These are phyloP conservation scores for Conoideocrella luteorostrata DNA, from an alignment of 2,329 filamentous ascomycete genomes.

Conservation along the genomic window DNA sequence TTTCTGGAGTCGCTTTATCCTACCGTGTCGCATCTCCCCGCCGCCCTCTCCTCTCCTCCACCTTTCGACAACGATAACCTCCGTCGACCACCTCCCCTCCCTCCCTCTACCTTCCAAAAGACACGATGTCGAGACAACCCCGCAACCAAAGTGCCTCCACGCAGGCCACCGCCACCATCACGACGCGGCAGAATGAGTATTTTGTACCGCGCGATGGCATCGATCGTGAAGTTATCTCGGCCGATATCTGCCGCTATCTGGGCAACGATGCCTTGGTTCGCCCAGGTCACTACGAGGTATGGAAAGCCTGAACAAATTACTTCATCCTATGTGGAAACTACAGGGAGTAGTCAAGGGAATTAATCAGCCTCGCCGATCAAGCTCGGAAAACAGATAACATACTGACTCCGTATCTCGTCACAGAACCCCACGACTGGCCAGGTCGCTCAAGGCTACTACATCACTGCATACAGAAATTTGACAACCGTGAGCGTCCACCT, in stretches of 20 bases:
- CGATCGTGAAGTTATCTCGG: slow-evolving; percentile 76
- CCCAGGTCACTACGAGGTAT: slow-evolving; percentile 67
- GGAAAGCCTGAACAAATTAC: too few species aligned
- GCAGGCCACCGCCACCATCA: slow-evolving; percentile 31
- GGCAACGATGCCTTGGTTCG: slow-evolving; percentile 76
- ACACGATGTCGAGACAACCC: slow-evolving; percentile 33
- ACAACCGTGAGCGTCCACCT: slow-evolving; percentile 56
- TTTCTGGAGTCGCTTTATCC: slow-evolving; percentile 6
- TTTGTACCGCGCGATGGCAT: slow-evolving; percentile 77
- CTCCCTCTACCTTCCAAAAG: slow-evolving; percentile 2
- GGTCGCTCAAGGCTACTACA: slow-evolving; percentile 65
- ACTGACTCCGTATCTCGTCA: slow-evolving; percentile 3
- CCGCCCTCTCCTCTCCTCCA: slow-evolving; percentile 7
- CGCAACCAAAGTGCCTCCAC: slow-evolving; percentile 29
- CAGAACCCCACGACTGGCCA: slow-evolving; percentile 52
- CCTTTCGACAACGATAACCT: slow-evolving; percentile 8
- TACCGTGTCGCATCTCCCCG: slow-evolving; percentile 12
- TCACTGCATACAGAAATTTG: slow-evolving; percentile 72
- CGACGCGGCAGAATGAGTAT: slow-evolving; percentile 64
- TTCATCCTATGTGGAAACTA: too few species aligned
- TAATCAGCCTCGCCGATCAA: too few species aligned
- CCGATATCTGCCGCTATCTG: slow-evolving; percentile 77
- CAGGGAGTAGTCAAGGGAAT: too few species aligned
- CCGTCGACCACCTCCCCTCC: slow-evolving; percentile 9
- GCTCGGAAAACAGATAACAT: too few species aligned